A percentile compares a stretch with the other conserved stretches of the same genome.
These are phyloP conservation scores for Clitoria ternatea DNA, from an alignment of 306 rosid species.

Conservation along the genomic window DNA sequence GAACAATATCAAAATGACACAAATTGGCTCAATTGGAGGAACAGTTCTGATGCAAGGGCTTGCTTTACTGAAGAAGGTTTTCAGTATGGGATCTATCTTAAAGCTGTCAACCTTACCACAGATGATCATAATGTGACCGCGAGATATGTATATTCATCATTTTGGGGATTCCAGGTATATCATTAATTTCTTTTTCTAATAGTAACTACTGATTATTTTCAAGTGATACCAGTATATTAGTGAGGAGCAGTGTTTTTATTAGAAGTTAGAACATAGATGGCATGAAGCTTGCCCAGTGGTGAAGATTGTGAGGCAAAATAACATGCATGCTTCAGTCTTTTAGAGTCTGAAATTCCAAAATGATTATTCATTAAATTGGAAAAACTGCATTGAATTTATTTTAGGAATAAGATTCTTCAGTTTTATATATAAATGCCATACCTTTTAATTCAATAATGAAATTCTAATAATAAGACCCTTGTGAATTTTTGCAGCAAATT, in stretches of 20 bases:
- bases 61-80: constrained; percentile 44
- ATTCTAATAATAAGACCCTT: constrained; percentile 6
- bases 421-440: not conserved
- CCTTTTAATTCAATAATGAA: not conserved
- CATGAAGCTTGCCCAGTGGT: not conserved
- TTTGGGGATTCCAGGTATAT: constrained; percentile 92
- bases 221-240: not conserved
- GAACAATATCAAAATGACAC: rapidly evolving
- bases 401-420: not conserved
- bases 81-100: constrained; percentile 50
- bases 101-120: constrained; percentile 58
- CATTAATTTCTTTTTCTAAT: not conserved
- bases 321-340: not conserved
- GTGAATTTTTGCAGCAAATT: constrained; percentile 64
- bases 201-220: not conserved
- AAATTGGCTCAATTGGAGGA: not conserved
- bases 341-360: not conserved
- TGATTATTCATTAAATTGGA: not conserved
- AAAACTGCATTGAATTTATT: not conserved
- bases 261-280: not conserved
- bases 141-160: constrained; percentile 65
- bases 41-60: not conserved
- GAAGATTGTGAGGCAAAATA: constrained; percentile 1
- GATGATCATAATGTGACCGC: constrained; percentile 26
- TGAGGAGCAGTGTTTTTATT: not conserved